phyloP scores from a whole-genome alignment of 139 green algal genomes.

The Nannochloris sp. region DNA sequence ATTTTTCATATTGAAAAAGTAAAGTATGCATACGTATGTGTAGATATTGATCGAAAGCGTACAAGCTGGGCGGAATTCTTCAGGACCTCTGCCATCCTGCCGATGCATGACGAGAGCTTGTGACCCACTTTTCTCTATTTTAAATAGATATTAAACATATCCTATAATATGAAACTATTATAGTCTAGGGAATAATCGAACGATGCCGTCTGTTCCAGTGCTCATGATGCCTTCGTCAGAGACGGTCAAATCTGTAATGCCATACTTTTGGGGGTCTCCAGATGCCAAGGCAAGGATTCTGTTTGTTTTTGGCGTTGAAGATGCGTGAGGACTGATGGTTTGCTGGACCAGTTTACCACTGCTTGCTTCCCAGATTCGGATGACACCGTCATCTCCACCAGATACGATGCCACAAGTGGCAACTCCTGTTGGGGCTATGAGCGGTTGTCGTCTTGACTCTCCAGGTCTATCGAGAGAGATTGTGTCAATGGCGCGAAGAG shows the following conservation, averaged over 20 bases:
- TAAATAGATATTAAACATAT: neutral
- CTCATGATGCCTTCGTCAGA: constrained; percentile 45
- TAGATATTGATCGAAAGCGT: constrained; percentile 2
- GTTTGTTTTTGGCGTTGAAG: too few species aligned
- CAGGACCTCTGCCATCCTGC: constrained; percentile 33
- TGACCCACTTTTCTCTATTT: neutral
- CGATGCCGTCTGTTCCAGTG: constrained; percentile 43
- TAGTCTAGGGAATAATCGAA: constrained; percentile 31
- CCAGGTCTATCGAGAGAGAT: neutral
- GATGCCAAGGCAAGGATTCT: neutral
- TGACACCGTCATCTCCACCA: constrained; percentile 10
- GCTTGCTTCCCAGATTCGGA: constrained; percentile 19
- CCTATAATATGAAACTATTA: neutral
- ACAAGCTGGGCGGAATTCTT: constrained; percentile 50
- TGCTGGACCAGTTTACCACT: constrained; percentile 26
- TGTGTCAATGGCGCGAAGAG: neutral
- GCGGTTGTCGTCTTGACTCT: neutral
- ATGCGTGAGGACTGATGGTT: constrained; percentile 27
- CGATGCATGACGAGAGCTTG: constrained; percentile 1
- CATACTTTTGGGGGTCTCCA: constrained; percentile 4
- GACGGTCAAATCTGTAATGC: constrained; percentile 35
- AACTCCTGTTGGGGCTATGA: neutral
- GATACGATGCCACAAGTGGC: neutral
- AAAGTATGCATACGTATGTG: neutral
- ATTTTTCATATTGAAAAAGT: neutral